Conservation (phyloP, 202 grass and related monocot species). For the Dendrocalamus latiflorus region DNA sequence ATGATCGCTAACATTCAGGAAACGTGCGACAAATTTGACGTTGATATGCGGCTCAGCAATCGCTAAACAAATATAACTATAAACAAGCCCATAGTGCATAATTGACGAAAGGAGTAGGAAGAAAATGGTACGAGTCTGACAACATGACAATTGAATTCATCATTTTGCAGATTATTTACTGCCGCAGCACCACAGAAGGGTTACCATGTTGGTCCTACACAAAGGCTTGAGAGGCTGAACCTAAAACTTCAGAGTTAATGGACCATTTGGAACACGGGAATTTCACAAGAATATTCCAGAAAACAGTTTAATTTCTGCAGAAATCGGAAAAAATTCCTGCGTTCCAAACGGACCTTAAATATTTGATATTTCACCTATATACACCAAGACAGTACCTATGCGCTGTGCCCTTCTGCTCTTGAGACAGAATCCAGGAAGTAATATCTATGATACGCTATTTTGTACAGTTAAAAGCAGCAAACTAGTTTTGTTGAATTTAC, state of each 20-base stretch:
- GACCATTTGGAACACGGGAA: too few relatives aligned
- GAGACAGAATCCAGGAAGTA: background rate
- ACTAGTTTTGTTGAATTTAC: background rate
- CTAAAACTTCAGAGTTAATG: background rate
- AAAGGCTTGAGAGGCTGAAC: background rate
- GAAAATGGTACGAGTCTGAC: conserved; percentile 1
- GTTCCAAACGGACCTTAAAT: too few relatives aligned
- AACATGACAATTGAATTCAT: background rate
- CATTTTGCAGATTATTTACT: conserved; percentile 2
- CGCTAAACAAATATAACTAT: background rate
- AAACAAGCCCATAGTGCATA: conserved; percentile 8
- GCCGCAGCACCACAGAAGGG: conserved; percentile 4
- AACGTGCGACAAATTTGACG: too few relatives aligned
- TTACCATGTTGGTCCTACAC: background rate
- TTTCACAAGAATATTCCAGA: too few relatives aligned
- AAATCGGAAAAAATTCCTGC: too few relatives aligned
- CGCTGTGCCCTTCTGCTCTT: background rate
- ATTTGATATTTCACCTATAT: background rate
- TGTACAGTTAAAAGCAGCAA: background rate
- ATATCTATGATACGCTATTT: background rate
- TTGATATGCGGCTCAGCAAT: conserved; percentile 22
- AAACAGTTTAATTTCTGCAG: too few relatives aligned
- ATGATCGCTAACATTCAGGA: too few relatives aligned
- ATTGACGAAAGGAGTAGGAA: background rate
- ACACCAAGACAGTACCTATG: background rate